Evolutionary conservation across 176 grass and related monocot genomes (phyloP).

Genomic region (Musa troglodytarum): DNA sequence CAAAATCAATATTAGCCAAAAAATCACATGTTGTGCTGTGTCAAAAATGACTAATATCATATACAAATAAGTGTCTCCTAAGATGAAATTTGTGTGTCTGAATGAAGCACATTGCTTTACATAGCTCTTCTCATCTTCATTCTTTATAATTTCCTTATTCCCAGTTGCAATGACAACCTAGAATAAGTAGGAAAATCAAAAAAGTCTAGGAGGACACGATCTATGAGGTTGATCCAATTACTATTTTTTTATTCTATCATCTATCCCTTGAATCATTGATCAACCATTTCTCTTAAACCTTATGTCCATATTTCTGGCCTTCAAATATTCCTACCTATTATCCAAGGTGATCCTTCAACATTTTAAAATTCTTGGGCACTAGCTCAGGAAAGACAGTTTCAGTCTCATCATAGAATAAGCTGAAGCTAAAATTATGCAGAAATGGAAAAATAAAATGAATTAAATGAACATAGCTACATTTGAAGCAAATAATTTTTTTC

Average conservation of each 20-base stretch:
- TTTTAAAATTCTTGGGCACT: too few relatives aligned
- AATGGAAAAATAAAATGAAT: neutral
- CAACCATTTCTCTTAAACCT: too few relatives aligned
- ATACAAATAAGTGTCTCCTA: neutral
- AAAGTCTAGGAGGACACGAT: neutral
- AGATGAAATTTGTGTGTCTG: neutral
- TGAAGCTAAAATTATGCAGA: neutral
- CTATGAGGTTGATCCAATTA: neutral
- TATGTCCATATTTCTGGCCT: too few relatives aligned
- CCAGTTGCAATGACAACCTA: neutral
- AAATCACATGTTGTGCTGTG: too few relatives aligned
- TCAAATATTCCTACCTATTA: too few relatives aligned
- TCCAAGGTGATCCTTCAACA: too few relatives aligned
- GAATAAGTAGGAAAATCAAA: neutral
- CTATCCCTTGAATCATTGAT: neutral
- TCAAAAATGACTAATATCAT: neutral
- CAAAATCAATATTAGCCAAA: too few relatives aligned
- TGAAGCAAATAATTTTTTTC: neutral
- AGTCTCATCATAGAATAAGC: neutral
- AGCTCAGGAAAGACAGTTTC: too few relatives aligned
- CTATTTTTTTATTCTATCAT: neutral
- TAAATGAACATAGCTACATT: neutral
- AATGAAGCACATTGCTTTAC: neutral
- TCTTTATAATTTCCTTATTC: neutral
- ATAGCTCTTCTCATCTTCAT: neutral